phyloP scores from a whole-genome alignment of 495 filamentous ascomycete species.

The Penicillium ochrochloron region DNA sequence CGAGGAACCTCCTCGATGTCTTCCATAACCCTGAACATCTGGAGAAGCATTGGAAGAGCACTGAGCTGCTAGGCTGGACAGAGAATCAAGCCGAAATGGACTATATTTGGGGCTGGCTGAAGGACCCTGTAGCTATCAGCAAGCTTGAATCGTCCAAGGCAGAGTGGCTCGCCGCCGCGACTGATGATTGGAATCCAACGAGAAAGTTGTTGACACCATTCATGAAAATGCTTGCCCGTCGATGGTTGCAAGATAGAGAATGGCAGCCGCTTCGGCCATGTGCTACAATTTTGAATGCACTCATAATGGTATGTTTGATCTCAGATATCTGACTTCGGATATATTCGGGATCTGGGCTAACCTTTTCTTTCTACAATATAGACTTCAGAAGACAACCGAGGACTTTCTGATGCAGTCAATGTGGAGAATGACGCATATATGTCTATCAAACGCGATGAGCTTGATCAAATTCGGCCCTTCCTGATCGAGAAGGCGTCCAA shows the following conservation, averaged over 20 bases:
- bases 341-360: not conserved
- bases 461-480: not conserved
- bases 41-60: not conserved
- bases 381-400: conserved; percentile 1
- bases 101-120: conserved; percentile 1
- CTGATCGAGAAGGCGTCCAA: not conserved
- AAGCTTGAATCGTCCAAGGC: not conserved
- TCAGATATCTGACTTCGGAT: not conserved
- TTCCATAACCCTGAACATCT: not conserved
- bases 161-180: conserved; percentile 1
- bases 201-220: not conserved
- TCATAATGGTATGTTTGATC: conserved; percentile 1
- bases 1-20: not conserved
- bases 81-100: conserved; percentile 3
- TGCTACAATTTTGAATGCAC: not conserved
- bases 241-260: not conserved
- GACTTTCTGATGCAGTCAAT: not conserved
- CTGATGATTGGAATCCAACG: conserved; percentile 1
- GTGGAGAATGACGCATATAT: not conserved
- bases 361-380: not conserved
- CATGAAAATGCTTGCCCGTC: conserved; percentile 3
- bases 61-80: not conserved
- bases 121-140: not conserved
- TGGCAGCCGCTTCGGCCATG: not conserved
- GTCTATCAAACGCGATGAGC: not conserved